Evolutionary conservation across 2,329 filamentous ascomycete species (phyloP).

Genomic region (Trichoderma koningii): DNA sequence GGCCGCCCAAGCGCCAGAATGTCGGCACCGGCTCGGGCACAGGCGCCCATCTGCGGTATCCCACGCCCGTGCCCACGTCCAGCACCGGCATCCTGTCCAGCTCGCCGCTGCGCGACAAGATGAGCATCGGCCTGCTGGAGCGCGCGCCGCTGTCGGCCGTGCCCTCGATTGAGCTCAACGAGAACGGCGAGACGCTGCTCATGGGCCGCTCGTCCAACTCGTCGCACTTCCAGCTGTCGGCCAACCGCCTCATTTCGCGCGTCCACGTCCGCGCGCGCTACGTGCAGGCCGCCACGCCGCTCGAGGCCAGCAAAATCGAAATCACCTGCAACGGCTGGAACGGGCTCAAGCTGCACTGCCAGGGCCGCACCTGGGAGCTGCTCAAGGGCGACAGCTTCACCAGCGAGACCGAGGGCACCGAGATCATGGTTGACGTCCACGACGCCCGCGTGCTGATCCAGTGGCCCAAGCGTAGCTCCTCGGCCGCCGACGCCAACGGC

Average conservation of each 20-base stretch:
- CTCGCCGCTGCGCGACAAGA: slow-evolving; percentile 65
- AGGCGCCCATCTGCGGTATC: slow-evolving; percentile 69
- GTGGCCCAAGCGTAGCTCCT: slow-evolving; percentile 68
- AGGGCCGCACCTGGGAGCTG: slow-evolving; percentile 82
- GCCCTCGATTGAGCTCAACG: slow-evolving; percentile 77
- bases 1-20: slow-evolving; percentile 68
- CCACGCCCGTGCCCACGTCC: slow-evolving; percentile 90
- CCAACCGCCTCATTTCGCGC: slow-evolving; percentile 89
- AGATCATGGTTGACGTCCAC: slow-evolving; percentile 95
- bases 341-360: slow-evolving; percentile 87
- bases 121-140: slow-evolving; percentile 68
- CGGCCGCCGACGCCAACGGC: slow-evolving; percentile 45
- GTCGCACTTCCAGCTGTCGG: slow-evolving; percentile 90
- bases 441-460: slow-evolving; percentile 85
- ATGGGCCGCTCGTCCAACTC: slow-evolving; percentile 96
- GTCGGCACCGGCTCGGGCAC: slow-evolving; percentile 36
- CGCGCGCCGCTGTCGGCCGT: slow-evolving; percentile 81
- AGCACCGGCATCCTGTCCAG: slow-evolving; percentile 89
- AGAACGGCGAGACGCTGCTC: slow-evolving; percentile 76
- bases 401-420: slow-evolving; percentile 81
- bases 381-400: slow-evolving; percentile 86
- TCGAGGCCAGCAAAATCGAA: slow-evolving; percentile 77
- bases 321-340: slow-evolving; percentile 96
- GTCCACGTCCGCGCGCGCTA: slow-evolving; percentile 90
- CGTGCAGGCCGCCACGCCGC: slow-evolving; percentile 65